These are phyloP conservation scores for Stylonectria norvegica DNA, from an alignment of 2,329 filamentous ascomycete species.

Conservation along the genomic window DNA sequence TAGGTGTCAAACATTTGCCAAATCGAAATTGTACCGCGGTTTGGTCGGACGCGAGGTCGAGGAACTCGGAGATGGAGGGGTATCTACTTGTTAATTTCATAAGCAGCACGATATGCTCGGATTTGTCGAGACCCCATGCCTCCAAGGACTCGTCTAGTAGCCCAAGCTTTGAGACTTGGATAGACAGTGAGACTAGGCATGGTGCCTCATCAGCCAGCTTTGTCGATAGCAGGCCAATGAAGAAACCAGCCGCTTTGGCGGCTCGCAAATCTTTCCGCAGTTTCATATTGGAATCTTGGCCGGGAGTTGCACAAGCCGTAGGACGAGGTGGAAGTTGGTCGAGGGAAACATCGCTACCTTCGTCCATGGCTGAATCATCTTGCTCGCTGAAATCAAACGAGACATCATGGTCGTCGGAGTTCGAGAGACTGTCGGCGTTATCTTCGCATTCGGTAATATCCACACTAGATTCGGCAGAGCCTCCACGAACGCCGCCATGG, in stretches of 20 bases:
- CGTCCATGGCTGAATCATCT: no score
- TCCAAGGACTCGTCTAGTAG: slow-evolving; percentile 71
- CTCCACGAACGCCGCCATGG: not conserved
- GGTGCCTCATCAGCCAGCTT: slow-evolving; percentile 39
- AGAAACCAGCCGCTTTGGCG: slow-evolving; percentile 65
- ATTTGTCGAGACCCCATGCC: slow-evolving; percentile 67
- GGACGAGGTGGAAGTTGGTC: no score
- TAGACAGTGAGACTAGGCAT: slow-evolving; percentile 60
- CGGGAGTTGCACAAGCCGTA: no score
- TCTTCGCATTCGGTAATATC: slow-evolving; percentile 1
- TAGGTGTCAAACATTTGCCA: slow-evolving; percentile 68
- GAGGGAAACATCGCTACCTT: no score
- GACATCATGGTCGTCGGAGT: slow-evolving; percentile 15
- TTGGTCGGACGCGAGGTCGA: slow-evolving; percentile 37
- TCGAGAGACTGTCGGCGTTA: slow-evolving; percentile 6
- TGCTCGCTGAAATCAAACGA: slow-evolving; percentile 16
- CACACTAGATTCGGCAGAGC: not conserved
- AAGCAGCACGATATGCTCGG: slow-evolving; percentile 71
- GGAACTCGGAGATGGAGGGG: slow-evolving; percentile 52
- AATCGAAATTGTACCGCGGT: slow-evolving; percentile 55
- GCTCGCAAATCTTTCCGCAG: slow-evolving; percentile 42
- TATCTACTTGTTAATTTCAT: slow-evolving; percentile 65
- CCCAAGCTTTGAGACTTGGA: slow-evolving; percentile 65
- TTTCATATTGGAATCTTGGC: no score
- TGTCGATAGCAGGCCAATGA: slow-evolving; percentile 59